Evolutionary conservation across 768 basidiomycete genomes (phyloP).

Genomic region (Lactarius hengduanensis): DNA sequence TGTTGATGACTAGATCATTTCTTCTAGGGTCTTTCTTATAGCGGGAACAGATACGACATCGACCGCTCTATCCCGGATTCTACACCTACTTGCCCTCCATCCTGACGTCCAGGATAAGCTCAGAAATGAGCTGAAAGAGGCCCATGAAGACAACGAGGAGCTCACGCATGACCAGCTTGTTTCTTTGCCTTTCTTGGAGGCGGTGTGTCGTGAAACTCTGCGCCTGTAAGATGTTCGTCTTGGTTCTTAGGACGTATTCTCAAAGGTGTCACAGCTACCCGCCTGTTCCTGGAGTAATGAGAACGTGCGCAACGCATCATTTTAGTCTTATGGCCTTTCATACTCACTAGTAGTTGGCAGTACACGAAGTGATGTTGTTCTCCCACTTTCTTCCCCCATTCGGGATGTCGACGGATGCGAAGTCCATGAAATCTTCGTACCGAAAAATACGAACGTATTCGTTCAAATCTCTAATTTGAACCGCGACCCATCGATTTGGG

Average conservation of each 20-base stretch:
- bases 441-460: neutral
- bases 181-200: conserved; percentile 37
- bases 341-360: neutral
- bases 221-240: conserved; percentile 27
- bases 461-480: neutral
- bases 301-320: neutral
- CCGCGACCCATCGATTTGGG: neutral
- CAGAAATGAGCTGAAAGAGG: conserved; percentile 2
- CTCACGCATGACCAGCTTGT: conserved; percentile 36
- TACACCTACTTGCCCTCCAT: conserved; percentile 33
- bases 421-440: neutral
- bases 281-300: neutral
- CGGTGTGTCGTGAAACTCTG: conserved; percentile 31
- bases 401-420: neutral
- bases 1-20: neutral
- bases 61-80: conserved; percentile 27
- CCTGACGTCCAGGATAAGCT: neutral
- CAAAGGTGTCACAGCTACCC: neutral
- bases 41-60: conserved; percentile 35
- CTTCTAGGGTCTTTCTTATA: conserved; percentile 30
- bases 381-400: neutral
- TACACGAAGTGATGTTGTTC: neutral
- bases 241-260: neutral
- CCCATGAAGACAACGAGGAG: conserved; percentile 29
- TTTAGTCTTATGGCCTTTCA: neutral